Conservation (phyloP, 2,329 filamentous ascomycete genomes). For the Fusarium sp. region DNA sequence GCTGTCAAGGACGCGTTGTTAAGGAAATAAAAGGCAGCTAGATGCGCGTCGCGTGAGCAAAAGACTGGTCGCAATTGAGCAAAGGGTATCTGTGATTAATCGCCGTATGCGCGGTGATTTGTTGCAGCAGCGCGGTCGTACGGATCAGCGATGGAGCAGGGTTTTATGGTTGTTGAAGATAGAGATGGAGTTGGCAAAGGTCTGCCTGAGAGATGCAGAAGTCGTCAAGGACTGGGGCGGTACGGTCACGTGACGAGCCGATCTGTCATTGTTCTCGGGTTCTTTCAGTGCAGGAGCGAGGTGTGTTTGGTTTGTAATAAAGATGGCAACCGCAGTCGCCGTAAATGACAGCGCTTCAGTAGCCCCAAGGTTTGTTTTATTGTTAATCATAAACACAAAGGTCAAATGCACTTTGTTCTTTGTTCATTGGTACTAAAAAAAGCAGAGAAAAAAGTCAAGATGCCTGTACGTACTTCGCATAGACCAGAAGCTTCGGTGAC, state of each 20-base stretch:
- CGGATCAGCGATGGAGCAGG: slow-evolving; percentile 34
- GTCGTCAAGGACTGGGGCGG: slow-evolving; percentile 46
- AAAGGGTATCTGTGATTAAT: slow-evolving; percentile 11
- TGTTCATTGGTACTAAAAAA: slow-evolving; percentile 9
- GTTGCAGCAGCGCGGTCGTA: slow-evolving; percentile 33
- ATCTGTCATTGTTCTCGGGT: slow-evolving; percentile 22
- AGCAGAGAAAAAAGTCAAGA: neutral
- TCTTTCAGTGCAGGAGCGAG: neutral
- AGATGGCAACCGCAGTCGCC: neutral
- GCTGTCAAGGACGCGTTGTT: slow-evolving; percentile 42
- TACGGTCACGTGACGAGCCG: slow-evolving; percentile 44
- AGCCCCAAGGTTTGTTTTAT: neutral
- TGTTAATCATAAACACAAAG: slow-evolving; percentile 5
- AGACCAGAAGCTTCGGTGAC: slow-evolving; percentile 39
- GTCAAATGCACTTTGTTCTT: neutral
- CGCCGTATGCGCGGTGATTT: slow-evolving; percentile 25
- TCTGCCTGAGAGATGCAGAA: slow-evolving; percentile 43
- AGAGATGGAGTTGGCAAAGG: slow-evolving; percentile 44
- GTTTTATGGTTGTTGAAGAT: slow-evolving; percentile 37
- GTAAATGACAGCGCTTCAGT: neutral
- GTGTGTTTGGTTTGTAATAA: slow-evolving; percentile 23
- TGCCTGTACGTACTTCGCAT: slow-evolving; percentile 12
- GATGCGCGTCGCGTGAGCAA: slow-evolving; percentile 45
- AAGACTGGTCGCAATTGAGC: slow-evolving; percentile 33
- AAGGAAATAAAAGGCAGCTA: slow-evolving; percentile 5